A percentile compares a stretch with the other conserved stretches of the same genome.
Evolutionary conservation across 225 moss, liverwort and hornwort genomes (phyloP).

Genomic region (Straminergon stramineum): DNA sequence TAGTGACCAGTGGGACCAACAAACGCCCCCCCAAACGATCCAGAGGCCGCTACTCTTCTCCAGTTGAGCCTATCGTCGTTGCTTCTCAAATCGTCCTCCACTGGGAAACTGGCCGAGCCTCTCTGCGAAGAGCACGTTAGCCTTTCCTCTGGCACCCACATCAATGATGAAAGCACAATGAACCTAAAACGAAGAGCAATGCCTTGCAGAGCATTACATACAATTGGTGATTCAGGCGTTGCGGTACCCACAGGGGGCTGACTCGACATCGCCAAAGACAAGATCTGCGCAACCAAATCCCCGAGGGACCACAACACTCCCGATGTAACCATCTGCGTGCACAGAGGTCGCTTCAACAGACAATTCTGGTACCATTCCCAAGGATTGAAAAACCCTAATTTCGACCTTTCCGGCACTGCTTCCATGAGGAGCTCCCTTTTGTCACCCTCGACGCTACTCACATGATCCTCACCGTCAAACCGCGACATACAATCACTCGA

Average conservation of each 20-base stretch:
- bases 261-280: neutral
- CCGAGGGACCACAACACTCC: constrained; percentile 18
- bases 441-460: neutral
- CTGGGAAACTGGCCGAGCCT: neutral
- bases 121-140: constrained; percentile 8
- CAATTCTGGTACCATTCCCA: constrained; percentile 19
- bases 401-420: neutral
- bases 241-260: neutral
- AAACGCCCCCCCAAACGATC: constrained; percentile 46
- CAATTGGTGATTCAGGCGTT: neutral
- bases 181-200: neutral
- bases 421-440: neutral
- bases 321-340: constrained; percentile 28
- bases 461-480: neutral
- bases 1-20: constrained; percentile 67
- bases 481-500: neutral
- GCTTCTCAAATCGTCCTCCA: neutral
- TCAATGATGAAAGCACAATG: neutral
- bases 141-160: neutral
- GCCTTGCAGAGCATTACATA: neutral
- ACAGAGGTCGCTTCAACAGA: constrained; percentile 1
- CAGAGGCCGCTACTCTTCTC: constrained; percentile 41
- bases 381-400: neutral
- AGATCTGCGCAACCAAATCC: constrained; percentile 14
- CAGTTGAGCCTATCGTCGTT: constrained; percentile 11